These are phyloP conservation scores for Globisporangium nunn DNA, from an alignment of 352 stramenopile genomes.

Conservation along the genomic window DNA sequence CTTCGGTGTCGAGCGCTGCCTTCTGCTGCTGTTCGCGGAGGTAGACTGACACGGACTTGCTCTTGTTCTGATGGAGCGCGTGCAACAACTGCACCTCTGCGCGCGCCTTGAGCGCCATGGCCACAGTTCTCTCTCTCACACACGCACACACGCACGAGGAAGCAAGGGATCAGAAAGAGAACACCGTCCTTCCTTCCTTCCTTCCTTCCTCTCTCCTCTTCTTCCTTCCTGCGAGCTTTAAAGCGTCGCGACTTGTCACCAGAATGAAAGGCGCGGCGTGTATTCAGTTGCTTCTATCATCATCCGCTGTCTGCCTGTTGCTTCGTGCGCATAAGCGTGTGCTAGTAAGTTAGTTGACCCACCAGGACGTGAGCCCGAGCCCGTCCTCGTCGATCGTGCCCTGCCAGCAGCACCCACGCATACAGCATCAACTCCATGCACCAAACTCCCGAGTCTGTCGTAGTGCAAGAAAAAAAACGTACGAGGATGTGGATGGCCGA, in stretches of 20 bases:
- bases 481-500: slow-evolving; percentile 82
- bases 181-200: no score
- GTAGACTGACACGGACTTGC: slow-evolving; percentile 37
- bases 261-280: background rate
- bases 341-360: slow-evolving; percentile 25
- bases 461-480: slow-evolving; percentile 6
- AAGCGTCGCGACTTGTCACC: background rate
- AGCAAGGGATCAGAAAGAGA: background rate
- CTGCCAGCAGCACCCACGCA: slow-evolving; percentile 16
- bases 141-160: background rate
- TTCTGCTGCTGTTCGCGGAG: slow-evolving; percentile 38
- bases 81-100: slow-evolving; percentile 46
- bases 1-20: slow-evolving; percentile 11
- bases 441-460: no score
- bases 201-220: no score
- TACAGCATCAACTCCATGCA: background rate
- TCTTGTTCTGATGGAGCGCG: slow-evolving; percentile 28
- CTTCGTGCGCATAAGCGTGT: no score
- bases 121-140: background rate
- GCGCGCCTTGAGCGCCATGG: slow-evolving; percentile 34
- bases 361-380: slow-evolving; percentile 79
- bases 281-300: background rate
- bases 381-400: slow-evolving; percentile 86
- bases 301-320: background rate
- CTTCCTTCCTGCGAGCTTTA: no score